Percentiles rank a stretch among this genome's conserved stretches.
These are phyloP conservation scores for Nakazawaea holstii DNA, from an alignment of 805 yeast genomes.

Conservation along the genomic window DNA sequence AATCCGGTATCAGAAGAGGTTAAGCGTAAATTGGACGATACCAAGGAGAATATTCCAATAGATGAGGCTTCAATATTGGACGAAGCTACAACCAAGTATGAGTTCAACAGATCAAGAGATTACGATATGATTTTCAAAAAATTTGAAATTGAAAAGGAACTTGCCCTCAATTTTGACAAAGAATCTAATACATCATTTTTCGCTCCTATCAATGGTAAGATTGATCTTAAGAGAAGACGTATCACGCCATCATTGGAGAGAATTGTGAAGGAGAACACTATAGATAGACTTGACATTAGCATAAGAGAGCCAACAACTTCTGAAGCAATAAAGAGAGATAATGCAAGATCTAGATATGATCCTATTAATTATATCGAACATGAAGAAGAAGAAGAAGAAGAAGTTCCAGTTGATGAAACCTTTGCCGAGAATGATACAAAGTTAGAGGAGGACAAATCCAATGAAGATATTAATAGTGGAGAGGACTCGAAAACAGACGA, in stretches of 20 bases:
- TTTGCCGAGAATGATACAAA: constrained; percentile 10
- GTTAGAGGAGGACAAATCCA: neutral
- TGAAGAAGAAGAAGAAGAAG: constrained; percentile 41
- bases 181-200: constrained; percentile 59
- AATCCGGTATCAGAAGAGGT: constrained; percentile 26
- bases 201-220: constrained; percentile 70
- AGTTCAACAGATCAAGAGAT: constrained; percentile 66
- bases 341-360: constrained; percentile 62
- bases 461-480: neutral
- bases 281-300: constrained; percentile 55
- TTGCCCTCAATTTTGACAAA: constrained; percentile 59
- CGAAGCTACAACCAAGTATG: constrained; percentile 39
- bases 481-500: constrained; percentile 1
- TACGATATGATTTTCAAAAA: constrained; percentile 63
- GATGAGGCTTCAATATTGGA: constrained; percentile 32
- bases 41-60: constrained; percentile 40
- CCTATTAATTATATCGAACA: constrained; percentile 73
- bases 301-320: constrained; percentile 69
- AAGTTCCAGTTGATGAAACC: constrained; percentile 22
- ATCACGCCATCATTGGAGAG: constrained; percentile 55
- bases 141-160: constrained; percentile 49
- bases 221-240: constrained; percentile 82
- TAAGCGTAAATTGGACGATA: constrained; percentile 37
- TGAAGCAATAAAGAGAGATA: constrained; percentile 66
- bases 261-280: constrained; percentile 48